Evolutionary conservation across 2,329 filamentous ascomycete species (phyloP).

Genomic region (Graphilbum sp.): DNA sequence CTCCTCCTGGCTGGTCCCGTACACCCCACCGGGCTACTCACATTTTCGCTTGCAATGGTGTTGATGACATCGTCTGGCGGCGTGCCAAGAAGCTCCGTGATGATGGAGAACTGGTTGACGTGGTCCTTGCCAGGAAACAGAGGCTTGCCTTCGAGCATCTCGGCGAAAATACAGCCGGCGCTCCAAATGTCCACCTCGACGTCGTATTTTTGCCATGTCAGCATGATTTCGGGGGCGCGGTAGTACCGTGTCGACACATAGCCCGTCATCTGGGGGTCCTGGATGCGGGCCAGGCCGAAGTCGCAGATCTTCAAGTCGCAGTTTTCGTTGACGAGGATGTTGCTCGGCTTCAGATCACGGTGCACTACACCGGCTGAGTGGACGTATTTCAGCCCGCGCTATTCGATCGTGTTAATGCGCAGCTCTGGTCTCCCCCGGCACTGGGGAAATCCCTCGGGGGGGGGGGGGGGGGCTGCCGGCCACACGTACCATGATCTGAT

Average conservation of each 20-base stretch:
- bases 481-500: slow-evolving; percentile 86
- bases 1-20: not conserved
- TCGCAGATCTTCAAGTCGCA: slow-evolving; percentile 99
- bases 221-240: slow-evolving; percentile 97
- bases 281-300: slow-evolving; percentile 91
- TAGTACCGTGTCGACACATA: slow-evolving; percentile 99
- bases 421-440: too few relatives aligned
- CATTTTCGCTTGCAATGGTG: slow-evolving; percentile 96
- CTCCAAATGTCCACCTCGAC: slow-evolving; percentile 99
- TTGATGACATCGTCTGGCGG: slow-evolving; percentile 97
- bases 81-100: slow-evolving; percentile 90
- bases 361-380: slow-evolving; percentile 97
- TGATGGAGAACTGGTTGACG: slow-evolving; percentile 99
- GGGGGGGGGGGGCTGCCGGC: too few relatives aligned
- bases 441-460: too few relatives aligned
- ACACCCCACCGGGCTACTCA: slow-evolving; percentile 26
- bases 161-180: slow-evolving; percentile 94
- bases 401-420: too few relatives aligned
- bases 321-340: slow-evolving; percentile 98
- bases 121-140: slow-evolving; percentile 98
- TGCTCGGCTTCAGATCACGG: slow-evolving; percentile 93
- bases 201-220: slow-evolving; percentile 99
- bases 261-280: slow-evolving; percentile 98
- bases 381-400: slow-evolving; percentile 97
- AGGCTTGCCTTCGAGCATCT: slow-evolving; percentile 98